Base-by-base conservation (phyloP, 805 yeast genomes). In the Kluyveromyces lactis region DNA sequence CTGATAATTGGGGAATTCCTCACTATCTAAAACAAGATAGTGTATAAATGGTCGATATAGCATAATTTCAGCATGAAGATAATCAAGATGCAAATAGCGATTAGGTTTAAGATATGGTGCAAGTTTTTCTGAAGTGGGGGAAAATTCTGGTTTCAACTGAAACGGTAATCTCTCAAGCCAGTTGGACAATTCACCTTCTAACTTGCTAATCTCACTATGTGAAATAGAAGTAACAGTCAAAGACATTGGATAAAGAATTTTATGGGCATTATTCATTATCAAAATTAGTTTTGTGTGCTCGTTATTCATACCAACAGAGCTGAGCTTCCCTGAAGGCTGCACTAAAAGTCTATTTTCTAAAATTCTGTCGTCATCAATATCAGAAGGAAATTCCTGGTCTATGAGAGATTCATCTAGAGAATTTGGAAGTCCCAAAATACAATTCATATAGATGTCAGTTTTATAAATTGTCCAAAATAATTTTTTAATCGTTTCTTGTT, bases 41-140 rank as follows among this genome's bases (percentile, higher is more conserved):
- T 86, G 95, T 48, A 87, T 82, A 55, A 86, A 87, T 2, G 96
- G 96, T 37, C 95, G 73, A 53, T 86, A 87, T 12, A 87, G 67
- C 52, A 84, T 81, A 41, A 86, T 77, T 56, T 82, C 83, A 40
- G 86, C 84, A 53, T 86, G 85, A 35, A 83, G 64, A 46, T 77
- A 83, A 18, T 86, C 77, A 38, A 83, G 62, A 55, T 81, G 84
- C 23, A 86, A 63, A 38, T 85, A 68, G 53, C 86, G 71, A 58
- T 85, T 84, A 1, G 92, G 92, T 56, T 81, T 75, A 39, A 75
- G 61, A 59, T 81, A 85, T 39, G 58, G 56, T 24, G 50, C 50
- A n/a, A 43, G 47, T 18, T 50, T 53, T 47, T 72, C 71, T 30
- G 70, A 68, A 0, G 84, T 75, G 2, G 89, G 87, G 45, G 78